Evolutionary conservation across 2,329 filamentous ascomycete genomes (phyloP), one percentile per base, ranked within the genome.

Genomic region (Immersiporthe knoxdaviesiana): DNA sequence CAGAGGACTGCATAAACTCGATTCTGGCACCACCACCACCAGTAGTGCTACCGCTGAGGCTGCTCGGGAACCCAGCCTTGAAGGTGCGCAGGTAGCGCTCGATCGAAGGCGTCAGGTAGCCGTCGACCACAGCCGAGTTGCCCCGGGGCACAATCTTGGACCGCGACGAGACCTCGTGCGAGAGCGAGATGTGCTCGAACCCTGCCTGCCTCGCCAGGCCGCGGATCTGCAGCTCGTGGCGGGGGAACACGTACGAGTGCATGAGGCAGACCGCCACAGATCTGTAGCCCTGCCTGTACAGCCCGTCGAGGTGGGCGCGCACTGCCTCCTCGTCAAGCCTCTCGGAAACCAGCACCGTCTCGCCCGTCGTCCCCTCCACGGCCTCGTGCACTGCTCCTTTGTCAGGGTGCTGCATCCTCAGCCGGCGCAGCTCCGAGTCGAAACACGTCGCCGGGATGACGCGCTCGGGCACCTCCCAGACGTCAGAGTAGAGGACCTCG

Each of bases 1-100:
- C 67, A 71, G 94, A 91, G 2, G 90, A 92, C 77, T 96, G 92
- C 93, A 96, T 97, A 74, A 97, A 96, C 76, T 97, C 92, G 79
- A 93, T 97, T 69, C 93, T 84, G 8, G 92, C 91, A 14, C 90
- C 90, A 21, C 37, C 47, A 74, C 86, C 91, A 21, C 37, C 47
- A 74, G 86, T 91, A 4, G 83, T 90, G n/a, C 37, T 50, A 74
- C 86, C 91, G 5, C 83, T 78, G 0, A 97, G 81, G 12, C 92
- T 92, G 68, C 37, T 12, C 37, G 89, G 86, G 73, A 97, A 96
- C 0, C 92, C 92, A 44, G 87, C 87, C 73, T 90, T 87, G 76
- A 96, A 94, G 0, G 91, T 90, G 84, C 56, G 81, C 75, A 65
- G 88, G 80, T 92, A 93, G 75, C 90, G 91, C 71, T 88, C 87